Evolutionary conservation across 352 stramenopile genomes (phyloP), one percentile per base, ranked within the genome.

Genomic region (Pythium monospermum): DNA sequence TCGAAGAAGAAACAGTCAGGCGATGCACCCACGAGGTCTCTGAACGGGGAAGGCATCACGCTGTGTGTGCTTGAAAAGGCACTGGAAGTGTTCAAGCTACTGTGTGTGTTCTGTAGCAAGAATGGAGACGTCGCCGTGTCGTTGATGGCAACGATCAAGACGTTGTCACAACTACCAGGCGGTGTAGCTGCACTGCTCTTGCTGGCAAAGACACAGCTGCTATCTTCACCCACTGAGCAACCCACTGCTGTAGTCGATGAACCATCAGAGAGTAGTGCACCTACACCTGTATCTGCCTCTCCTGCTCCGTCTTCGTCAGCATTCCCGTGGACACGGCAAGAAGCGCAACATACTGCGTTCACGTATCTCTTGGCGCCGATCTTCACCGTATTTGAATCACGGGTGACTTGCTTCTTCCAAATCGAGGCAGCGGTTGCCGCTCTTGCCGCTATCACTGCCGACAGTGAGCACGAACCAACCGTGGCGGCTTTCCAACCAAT

Each of bases 371-470:
- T 83, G 0, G n/a, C 54, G 2, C 72, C 72, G 0, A 41, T 83
- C 18, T 31, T 80, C 16, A 56, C 49, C 1, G 67, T 83, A 0
- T 65, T 83, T 10, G 58, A 73, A 42, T 62, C 59, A 10, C 47
- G 54, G 0, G 23, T 53, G 12, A 76, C 72, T 6, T 73, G 60
- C 4, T 80, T 83, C 36, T 62, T 47, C 8, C 64, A 83, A 49
- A 62, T 83, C 30, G 59, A 80, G 58, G 72, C 72, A 40, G 69
- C 69, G 13, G 35, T 80, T 11, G 50, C 37, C 15, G 64, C 61
- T 0, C 47, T 80, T 2, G 25, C 46, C 6, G 45, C 66, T 2
- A 59, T 83, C 40, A 69, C 66, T 15, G 55, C 43, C 18, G 57
- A 72, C 42, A 18, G 72, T 62, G 68, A 68, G 45, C 50, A 63